A percentile compares a stretch with the other conserved stretches of the same genome.
Evolutionary conservation across 345 rosid species (phyloP).

Genomic region (Geranium brycei): DNA sequence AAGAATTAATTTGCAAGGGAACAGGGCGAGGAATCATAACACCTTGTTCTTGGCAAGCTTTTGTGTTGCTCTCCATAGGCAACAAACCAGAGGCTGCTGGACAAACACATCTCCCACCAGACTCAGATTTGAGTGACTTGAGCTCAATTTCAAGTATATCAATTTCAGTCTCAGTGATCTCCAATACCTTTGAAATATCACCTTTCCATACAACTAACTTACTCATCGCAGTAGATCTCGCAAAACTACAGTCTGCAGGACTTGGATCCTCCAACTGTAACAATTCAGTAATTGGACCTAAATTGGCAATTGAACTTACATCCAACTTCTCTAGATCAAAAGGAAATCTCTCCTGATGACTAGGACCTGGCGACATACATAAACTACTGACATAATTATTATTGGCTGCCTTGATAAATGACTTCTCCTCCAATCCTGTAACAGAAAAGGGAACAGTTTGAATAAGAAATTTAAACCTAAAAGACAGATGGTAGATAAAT

Average conservation of each 20-base stretch:
- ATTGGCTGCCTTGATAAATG: slow-evolving; percentile 33
- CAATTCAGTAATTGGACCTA: slow-evolving; percentile 52
- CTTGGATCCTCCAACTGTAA: slow-evolving; percentile 50
- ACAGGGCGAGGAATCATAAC: slow-evolving; percentile 22
- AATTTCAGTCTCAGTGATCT: slow-evolving; percentile 74
- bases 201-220: slow-evolving; percentile 56
- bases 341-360: slow-evolving; percentile 44
- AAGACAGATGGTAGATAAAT: too few species aligned
- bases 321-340: slow-evolving; percentile 68
- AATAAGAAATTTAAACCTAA: background rate
- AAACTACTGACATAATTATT: slow-evolving; percentile 39
- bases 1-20: slow-evolving; percentile 29
- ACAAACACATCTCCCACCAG: slow-evolving; percentile 18
- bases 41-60: slow-evolving; percentile 22
- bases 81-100: slow-evolving; percentile 25
- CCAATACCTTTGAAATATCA: slow-evolving; percentile 55
- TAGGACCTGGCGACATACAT: slow-evolving; percentile 47
- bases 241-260: slow-evolving; percentile 44
- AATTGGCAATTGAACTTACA: slow-evolving; percentile 29
- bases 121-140: slow-evolving; percentile 32
- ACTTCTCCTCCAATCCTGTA: slow-evolving; percentile 66
- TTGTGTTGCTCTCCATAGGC: slow-evolving; percentile 14
- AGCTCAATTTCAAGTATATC: slow-evolving; percentile 75
- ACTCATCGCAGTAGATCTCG: slow-evolving; percentile 38
- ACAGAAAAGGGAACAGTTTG: slow-evolving; percentile 2